Percentiles rank a stretch among this genome's conserved stretches.
Evolutionary conservation across 2,329 filamentous ascomycete genomes (phyloP).

Genomic region (Aciculosporium take): DNA sequence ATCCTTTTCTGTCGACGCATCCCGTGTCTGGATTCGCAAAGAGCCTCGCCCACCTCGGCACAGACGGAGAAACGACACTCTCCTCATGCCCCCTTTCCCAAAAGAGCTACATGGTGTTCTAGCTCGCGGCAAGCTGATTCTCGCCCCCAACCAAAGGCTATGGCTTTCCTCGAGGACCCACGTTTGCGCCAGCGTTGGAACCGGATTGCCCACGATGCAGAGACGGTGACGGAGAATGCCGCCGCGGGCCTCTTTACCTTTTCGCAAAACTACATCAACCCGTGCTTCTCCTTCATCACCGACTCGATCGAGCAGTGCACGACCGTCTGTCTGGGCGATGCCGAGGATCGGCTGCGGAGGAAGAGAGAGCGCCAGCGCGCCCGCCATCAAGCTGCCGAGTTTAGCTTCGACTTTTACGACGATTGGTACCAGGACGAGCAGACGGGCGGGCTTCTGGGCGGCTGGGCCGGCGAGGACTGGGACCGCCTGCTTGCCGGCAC

Average conservation of each 20-base stretch:
- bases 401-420: conserved; percentile 94
- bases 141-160: conserved; percentile 15
- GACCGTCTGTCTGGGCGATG: conserved; percentile 53
- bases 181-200: conserved; percentile 89
- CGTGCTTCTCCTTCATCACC: conserved; percentile 57
- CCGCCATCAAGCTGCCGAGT: conserved; percentile 55
- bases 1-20: too few species aligned
- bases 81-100: not conserved
- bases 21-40: too few species aligned
- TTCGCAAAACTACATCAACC: conserved; percentile 69
- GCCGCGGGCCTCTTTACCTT: conserved; percentile 84
- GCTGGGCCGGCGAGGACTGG: conserved; percentile 73
- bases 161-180: conserved; percentile 61
- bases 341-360: conserved; percentile 60
- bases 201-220: conserved; percentile 79
- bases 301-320: conserved; percentile 59
- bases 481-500: conserved; percentile 67
- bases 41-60: too few species aligned
- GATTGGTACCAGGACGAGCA: conserved; percentile 65
- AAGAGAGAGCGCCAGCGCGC: conserved; percentile 47
- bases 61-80: not conserved
- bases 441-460: conserved; percentile 45
- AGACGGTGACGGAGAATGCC: conserved; percentile 81
- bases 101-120: not conserved
- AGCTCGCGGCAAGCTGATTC: conserved; percentile 5